Percentiles rank a stretch among this genome's conserved stretches.
phyloP scores from a whole-genome alignment of 192 early-diverging fungal genomes.

The Backusella circina region DNA sequence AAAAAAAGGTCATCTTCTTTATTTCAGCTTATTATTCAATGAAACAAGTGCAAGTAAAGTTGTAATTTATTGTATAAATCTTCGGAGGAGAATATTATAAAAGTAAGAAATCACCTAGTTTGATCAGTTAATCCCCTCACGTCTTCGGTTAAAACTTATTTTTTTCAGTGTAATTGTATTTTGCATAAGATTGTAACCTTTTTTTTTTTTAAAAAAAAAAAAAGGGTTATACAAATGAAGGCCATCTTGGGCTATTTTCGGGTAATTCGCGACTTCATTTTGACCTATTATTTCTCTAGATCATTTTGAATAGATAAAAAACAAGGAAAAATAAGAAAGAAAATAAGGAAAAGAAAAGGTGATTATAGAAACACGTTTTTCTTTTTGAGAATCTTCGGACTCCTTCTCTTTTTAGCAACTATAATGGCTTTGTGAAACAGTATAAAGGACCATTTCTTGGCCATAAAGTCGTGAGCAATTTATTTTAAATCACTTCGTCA shows the following conservation, averaged over 20 bases:
- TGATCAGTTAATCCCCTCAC: neutral
- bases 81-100: neutral
- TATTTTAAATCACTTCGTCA: neutral
- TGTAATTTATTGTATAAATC: neutral
- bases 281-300: neutral
- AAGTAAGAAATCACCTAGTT: neutral
- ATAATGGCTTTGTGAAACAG: neutral
- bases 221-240: neutral
- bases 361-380: neutral
- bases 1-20: too few relatives aligned
- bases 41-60: neutral
- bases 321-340: neutral
- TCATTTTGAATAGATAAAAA: neutral
- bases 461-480: neutral
- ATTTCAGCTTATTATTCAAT: neutral
- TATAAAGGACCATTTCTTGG: neutral
- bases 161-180: neutral
- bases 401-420: conserved; percentile 1
- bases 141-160: neutral
- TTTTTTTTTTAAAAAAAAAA: too few relatives aligned
- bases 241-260: neutral
- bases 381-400: neutral
- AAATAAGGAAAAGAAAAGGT: neutral
- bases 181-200: neutral
- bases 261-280: neutral